Evolutionary conservation across 1,139 yeast species (phyloP), one percentile per base, ranked within the genome.

Genomic region (Sugiyamaella neomexicana): DNA sequence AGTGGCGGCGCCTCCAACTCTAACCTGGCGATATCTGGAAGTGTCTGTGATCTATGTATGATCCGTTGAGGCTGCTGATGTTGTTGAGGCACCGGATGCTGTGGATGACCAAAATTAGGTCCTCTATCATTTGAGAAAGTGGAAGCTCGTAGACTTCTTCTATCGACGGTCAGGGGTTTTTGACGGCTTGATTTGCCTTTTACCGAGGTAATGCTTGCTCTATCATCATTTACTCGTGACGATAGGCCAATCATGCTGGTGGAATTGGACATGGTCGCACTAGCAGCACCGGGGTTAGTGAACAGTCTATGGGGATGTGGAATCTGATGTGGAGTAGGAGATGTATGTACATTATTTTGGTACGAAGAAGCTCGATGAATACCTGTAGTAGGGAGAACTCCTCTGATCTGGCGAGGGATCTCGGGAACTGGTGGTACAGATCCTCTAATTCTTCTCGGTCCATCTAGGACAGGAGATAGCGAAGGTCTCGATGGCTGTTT

Each of bases 381-480:
- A 12, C 25, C n/a, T n/a, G n/a, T 7, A 16, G n/a, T 12, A 2
- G 13, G n/a, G n/a, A n/a, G 2, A 9, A 13, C 13, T 2, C 36
- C 29, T 46, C 52, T 46, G n/a, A 62, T 54, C 42, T 62, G 65
- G 10, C 55, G 60, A n/a, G 65, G 65, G 36, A 63, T 16, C 9
- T 62, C 63, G 10, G 66, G 65, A 2, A 63, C 65, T 9, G 65
- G 65, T 5, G 66, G 66, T 8, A 59, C 38, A 10, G 51, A 27
- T 23, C 40, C 45, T 3, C 44, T 43, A 2, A 47, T 12, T 13
- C 38, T 16, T 40, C 51, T 39, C 17, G 46, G 51, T 7, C 40
- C 45, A n/a, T 40, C 40, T 9, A 45, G 46, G 20, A 9, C 40
- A 16, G 51, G 51, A 9, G 51, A 47, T 7, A 47, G 23, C 2